phyloP scores from a whole-genome alignment of 208 protist genomes.

The Herpetomonas samuelpessoai region DNA sequence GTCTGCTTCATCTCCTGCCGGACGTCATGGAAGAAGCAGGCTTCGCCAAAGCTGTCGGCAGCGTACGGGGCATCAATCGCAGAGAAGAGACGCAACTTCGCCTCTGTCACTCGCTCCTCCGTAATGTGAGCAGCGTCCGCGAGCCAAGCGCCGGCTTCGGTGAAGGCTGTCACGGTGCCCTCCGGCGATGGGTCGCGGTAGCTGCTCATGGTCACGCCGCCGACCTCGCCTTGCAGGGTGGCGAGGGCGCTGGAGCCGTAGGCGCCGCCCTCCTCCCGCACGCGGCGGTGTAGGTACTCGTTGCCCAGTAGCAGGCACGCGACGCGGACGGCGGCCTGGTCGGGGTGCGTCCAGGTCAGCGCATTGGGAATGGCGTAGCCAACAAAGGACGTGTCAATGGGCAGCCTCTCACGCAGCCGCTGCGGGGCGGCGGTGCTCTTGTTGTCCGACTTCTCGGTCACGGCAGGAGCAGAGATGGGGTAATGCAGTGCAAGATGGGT shows the following conservation, averaged over 20 bases:
- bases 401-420: slow-evolving; percentile 42
- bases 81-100: slow-evolving; percentile 86
- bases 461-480: no score
- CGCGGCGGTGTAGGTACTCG: slow-evolving; percentile 86
- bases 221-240: slow-evolving; percentile 71
- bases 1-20: slow-evolving; percentile 61
- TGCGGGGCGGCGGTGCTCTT: slow-evolving; percentile 9
- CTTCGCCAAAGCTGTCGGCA: slow-evolving; percentile 77
- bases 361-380: slow-evolving; percentile 60
- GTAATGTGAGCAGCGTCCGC: slow-evolving; percentile 55
- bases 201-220: slow-evolving; percentile 81
- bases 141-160: slow-evolving; percentile 68
- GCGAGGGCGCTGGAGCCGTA: slow-evolving; percentile 73
- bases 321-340: slow-evolving; percentile 75
- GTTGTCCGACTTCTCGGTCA: no score
- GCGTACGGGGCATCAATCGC: slow-evolving; percentile 85
- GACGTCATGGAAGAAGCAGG: slow-evolving; percentile 77
- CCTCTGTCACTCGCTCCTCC: slow-evolving; percentile 64
- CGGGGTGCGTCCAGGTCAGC: slow-evolving; percentile 53
- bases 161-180: slow-evolving; percentile 60
- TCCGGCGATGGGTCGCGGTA: slow-evolving; percentile 87
- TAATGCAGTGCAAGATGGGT: slow-evolving; percentile 32
- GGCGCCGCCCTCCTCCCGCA: slow-evolving; percentile 90
- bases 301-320: slow-evolving; percentile 70
- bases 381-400: slow-evolving; percentile 86